These are phyloP conservation scores for Kluyveromyces marxianus DNA, from an alignment of 1,139 yeast species.

Conservation along the genomic window DNA sequence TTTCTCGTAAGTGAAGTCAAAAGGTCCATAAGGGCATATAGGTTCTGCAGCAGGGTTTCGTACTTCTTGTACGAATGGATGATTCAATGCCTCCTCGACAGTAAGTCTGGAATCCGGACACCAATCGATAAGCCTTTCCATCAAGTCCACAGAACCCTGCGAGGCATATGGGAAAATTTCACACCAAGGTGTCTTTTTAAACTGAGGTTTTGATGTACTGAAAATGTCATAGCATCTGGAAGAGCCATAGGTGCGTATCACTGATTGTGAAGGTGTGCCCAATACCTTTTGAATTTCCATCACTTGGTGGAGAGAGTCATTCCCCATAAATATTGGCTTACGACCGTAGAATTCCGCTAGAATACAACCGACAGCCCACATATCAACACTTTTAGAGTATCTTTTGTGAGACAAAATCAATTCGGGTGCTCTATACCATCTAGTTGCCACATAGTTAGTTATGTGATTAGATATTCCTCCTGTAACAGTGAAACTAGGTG, in stretches of 20 bases:
- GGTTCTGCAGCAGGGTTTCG: slow-evolving; percentile 48
- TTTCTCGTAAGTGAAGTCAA: slow-evolving; percentile 57
- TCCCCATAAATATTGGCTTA: slow-evolving; percentile 64
- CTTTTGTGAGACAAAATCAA: slow-evolving; percentile 55
- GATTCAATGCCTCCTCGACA: slow-evolving; percentile 46
- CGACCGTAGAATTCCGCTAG: slow-evolving; percentile 68
- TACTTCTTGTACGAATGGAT: slow-evolving; percentile 41
- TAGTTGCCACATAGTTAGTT: slow-evolving; percentile 85
- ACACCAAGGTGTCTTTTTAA: slow-evolving; percentile 39
- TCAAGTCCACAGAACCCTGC: slow-evolving; percentile 38
- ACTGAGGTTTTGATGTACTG: slow-evolving; percentile 35
- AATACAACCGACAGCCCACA: slow-evolving; percentile 84
- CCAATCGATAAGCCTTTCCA: slow-evolving; percentile 54
- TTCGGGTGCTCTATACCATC: slow-evolving; percentile 97
- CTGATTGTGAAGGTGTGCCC: slow-evolving; percentile 50
- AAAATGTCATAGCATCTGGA: slow-evolving; percentile 36
- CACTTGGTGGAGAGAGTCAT: slow-evolving; percentile 56
- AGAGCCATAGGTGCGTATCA: slow-evolving; percentile 32
- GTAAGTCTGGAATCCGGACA: slow-evolving; percentile 42
- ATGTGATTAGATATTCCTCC: slow-evolving; percentile 35
- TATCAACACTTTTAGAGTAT: slow-evolving; percentile 54
- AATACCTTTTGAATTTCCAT: slow-evolving; percentile 54
- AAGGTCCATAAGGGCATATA: slow-evolving; percentile 34
- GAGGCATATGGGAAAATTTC: slow-evolving; percentile 55
- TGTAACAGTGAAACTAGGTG: slow-evolving; percentile 35